Evolutionary conservation across 345 rosid species (phyloP).

Genomic region (Acer campestre): DNA sequence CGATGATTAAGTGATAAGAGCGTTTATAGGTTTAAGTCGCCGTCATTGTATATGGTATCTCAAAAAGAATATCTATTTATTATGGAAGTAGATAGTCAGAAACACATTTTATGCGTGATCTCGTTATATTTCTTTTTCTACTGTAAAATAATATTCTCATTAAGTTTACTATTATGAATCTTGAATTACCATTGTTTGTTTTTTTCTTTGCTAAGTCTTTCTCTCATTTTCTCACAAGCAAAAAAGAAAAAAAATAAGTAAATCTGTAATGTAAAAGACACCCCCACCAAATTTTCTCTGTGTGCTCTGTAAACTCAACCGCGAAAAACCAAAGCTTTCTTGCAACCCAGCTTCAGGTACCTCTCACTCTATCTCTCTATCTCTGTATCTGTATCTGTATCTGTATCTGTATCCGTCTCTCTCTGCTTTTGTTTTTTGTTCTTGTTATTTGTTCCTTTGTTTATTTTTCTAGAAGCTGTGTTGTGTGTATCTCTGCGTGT

Average conservation of each 20-base stretch:
- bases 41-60: too few relatives aligned
- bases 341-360: constrained; percentile 18
- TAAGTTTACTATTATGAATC: too few relatives aligned
- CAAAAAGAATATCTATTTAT: too few relatives aligned
- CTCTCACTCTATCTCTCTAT: constrained; percentile 7
- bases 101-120: too few relatives aligned
- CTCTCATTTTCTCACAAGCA: neutral
- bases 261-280: constrained; percentile 1
- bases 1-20: too few relatives aligned
- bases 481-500: neutral
- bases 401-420: neutral
- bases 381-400: neutral
- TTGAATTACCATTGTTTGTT: neutral
- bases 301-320: neutral
- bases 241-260: neutral
- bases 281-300: constrained; percentile 3
- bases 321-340: neutral
- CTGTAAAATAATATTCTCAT: too few relatives aligned
- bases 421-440: neutral
- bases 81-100: too few relatives aligned
- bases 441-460: neutral
- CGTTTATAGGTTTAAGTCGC: too few relatives aligned
- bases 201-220: neutral
- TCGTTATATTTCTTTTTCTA: too few relatives aligned
- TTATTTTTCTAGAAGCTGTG: neutral